These are phyloP conservation scores for Huntiella decipiens DNA, from an alignment of 2,329 filamentous ascomycete genomes.

Conservation along the genomic window DNA sequence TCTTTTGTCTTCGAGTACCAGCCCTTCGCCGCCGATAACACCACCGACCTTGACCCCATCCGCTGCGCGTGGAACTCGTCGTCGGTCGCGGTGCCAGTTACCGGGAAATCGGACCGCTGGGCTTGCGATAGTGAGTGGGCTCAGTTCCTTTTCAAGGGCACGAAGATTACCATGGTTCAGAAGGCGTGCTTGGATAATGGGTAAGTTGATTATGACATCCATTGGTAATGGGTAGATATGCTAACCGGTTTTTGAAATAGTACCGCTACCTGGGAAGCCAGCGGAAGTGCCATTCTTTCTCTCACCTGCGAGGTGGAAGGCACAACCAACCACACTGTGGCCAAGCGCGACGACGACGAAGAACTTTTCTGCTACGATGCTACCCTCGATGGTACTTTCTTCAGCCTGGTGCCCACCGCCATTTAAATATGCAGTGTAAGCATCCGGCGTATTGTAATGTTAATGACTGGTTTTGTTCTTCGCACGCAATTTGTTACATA, in stretches of 20 bases:
- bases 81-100: constrained; percentile 19
- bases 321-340: not conserved
- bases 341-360: not conserved
- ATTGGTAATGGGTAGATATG: not conserved
- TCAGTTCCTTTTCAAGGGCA: constrained; percentile 25
- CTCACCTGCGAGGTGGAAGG: constrained; percentile 8
- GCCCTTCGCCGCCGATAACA: constrained; percentile 9
- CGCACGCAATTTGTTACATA: too few relatives aligned
- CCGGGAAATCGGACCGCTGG: constrained; percentile 20
- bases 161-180: constrained; percentile 25
- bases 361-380: not conserved
- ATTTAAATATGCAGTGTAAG: too few relatives aligned
- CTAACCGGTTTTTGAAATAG: not conserved
- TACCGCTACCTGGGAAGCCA: constrained; percentile 12
- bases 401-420: constrained; percentile 2
- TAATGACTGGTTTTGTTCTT: too few relatives aligned
- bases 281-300: constrained; percentile 11
- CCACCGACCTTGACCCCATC: constrained; percentile 21
- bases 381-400: constrained; percentile 3
- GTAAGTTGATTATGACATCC: constrained; percentile 15
- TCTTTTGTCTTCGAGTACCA: constrained; percentile 24
- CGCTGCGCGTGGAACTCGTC: constrained; percentile 25
- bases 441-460: too few relatives aligned
- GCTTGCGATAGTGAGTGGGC: constrained; percentile 23
- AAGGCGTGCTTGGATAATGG: constrained; percentile 22